Conservation (phyloP, 129 eudicot genomes). For the Chrysanthemum makinoi region DNA sequence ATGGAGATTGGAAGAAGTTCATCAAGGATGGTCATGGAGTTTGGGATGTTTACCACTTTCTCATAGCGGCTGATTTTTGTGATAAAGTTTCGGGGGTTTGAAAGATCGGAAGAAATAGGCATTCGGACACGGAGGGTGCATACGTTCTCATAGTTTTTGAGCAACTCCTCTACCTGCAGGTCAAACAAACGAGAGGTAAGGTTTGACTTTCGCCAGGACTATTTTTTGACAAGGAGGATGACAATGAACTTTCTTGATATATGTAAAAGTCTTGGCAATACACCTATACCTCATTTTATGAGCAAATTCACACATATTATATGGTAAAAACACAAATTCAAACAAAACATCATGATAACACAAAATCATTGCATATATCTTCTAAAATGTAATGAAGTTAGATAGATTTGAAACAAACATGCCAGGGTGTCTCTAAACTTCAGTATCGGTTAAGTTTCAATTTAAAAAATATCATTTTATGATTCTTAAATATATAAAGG, state of each 20-base stretch:
- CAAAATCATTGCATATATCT: no score
- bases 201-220: background rate
- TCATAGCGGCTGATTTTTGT: constrained; percentile 21
- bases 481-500: no score
- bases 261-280: background rate
- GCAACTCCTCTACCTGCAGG: constrained; percentile 24
- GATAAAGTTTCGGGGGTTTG: constrained; percentile 26
- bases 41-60: constrained; percentile 28
- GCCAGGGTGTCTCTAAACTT: no score
- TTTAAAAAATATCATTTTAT: no score
- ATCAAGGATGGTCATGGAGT: constrained; percentile 29
- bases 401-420: no score
- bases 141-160: constrained; percentile 22
- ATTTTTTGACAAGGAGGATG: no score
- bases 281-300: background rate
- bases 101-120: constrained; percentile 24
- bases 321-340: no score
- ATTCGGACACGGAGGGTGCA: constrained; percentile 25
- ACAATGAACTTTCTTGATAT: background rate
- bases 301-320: no score
- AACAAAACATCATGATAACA: no score
- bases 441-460: no score
- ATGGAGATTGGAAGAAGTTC: constrained; percentile 23
- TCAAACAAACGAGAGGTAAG: background rate
- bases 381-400: no score